phyloP scores from a whole-genome alignment of 495 filamentous ascomycete genomes.

The Pseudoneurospora amorphoporcata region DNA sequence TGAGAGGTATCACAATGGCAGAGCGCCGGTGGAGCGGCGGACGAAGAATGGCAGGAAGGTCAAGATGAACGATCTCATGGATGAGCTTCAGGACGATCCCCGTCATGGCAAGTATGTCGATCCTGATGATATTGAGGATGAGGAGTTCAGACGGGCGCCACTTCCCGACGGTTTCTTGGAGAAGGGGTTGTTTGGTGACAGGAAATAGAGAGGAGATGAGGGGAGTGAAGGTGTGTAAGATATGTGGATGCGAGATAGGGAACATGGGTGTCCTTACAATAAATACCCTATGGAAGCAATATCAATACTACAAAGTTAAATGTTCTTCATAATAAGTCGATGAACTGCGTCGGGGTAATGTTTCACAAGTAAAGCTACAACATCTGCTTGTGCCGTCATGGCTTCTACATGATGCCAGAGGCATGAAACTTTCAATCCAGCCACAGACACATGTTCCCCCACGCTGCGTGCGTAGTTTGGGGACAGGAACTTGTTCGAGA shows the following conservation, averaged over 20 bases:
- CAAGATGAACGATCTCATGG: slow-evolving; percentile 34
- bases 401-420: not conserved
- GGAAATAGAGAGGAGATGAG: not conserved
- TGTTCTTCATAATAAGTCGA: not conserved
- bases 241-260: not conserved
- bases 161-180: not conserved
- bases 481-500: not conserved
- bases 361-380: not conserved
- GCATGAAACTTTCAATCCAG: not conserved
- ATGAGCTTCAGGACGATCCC: slow-evolving; percentile 24
- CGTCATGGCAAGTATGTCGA: slow-evolving; percentile 6
- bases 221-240: not conserved
- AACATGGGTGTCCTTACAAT: not conserved
- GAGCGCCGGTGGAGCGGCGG: slow-evolving; percentile 30
- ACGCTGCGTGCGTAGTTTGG: not conserved
- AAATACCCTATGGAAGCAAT: not conserved
- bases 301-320: not conserved
- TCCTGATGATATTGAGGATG: slow-evolving; percentile 13
- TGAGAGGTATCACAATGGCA: slow-evolving; percentile 17
- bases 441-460: not conserved
- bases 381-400: not conserved
- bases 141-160: not conserved
- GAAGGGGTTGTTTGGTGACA: not conserved
- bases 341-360: not conserved
- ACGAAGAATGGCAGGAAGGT: slow-evolving; percentile 42